Base-by-base conservation (phyloP, 495 filamentous ascomycete species). In the Tuber indicum region DNA sequence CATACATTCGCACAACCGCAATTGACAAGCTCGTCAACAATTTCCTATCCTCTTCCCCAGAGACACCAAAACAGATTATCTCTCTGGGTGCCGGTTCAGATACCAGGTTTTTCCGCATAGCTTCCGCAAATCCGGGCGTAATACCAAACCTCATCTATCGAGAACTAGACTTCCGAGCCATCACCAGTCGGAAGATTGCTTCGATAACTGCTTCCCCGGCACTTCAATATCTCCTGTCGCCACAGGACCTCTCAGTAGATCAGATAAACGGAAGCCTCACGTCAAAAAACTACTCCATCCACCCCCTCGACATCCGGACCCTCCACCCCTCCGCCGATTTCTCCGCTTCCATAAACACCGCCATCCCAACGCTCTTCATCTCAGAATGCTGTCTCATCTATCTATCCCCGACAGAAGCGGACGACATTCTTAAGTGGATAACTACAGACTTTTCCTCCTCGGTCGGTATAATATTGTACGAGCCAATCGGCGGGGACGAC, bases 361-460 rank as follows among this genome's bases (percentile, higher is more conserved):
- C 80, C 46, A 39, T 92, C 0, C 94, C 95, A 1, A 98, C 95
- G 1, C 85, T 98, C 21, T 80, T 98, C 52, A 87, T 98, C 17
- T 97, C 94, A 0, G 96, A 99, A 84, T 98, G 95, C 86, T 98
- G 96, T 85, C 87, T 99, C 41, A 91, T 94, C 78, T 99, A 99
- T 83, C 88, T 99, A 1, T 87, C 90, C 1, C 87, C 91, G 0
- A 76, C 86, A 0, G 87, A 89, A 45, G 91, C 93, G 1, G 85
- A 86, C 70, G 82, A 85, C 19, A 89, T 96, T 17, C 85, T 97
- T n/a, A 78, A 86, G 39, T 91, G 89, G 82, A 93, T 97, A 79
- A 87, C 89, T 6, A 84, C 87, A 23, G 85, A 79, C 62, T 86
- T 92, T 72, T 85, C 87, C 73, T 82, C 87, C 32, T 79, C 81